Evolutionary conservation across 805 yeast genomes (phyloP), one percentile per base, ranked within the genome.

Genomic region (Jamesozyma spencerorum): DNA sequence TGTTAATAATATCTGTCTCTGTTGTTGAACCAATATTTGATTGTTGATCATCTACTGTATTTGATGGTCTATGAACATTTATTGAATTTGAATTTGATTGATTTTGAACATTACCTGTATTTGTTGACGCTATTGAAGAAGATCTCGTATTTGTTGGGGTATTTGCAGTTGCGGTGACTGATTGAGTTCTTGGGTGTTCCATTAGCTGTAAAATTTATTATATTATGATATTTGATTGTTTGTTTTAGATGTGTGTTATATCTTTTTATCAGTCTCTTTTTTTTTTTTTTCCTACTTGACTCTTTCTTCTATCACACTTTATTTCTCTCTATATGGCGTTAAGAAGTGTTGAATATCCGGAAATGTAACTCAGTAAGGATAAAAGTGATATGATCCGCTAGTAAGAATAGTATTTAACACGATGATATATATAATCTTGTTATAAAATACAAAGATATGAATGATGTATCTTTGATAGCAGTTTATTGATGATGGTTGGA

Each of bases 161-260:
- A 18, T 22, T 40, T 7, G 48, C 40, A 22, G 44, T 20, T 1
- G 46, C 41, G 3, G 47, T 37, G 14, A 39, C 31, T 5, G 48
- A 42, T 15, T 45, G 48, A 11, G 48, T 42, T 37, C 46, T 42
- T 22, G 45, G 40, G 29, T 45, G 44, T 30, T 45, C 48, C 48
- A 45, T 45, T 8, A 14, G 26, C 7, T 18, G 8, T 17, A 5
- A 29, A 7, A 28, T 28, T 6, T 4, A 31, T 28, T 28, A 28
- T 28, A 28, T 8, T 28, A 28, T 22, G 26, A 28, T 24, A 24
- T 24, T 28, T 28, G 31, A 28, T 5, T 12, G 31, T 11, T 5
- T 7, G 31, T 28, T 7, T 11, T 28, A n/a, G n/a, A 7, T 7
- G 12, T 33, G 11, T 13, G 14, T 33, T 33, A n/a, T 19, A 10